These are phyloP conservation scores for Penicillium sp. DNA, from an alignment of 2,329 filamentous ascomycete species.

Conservation along the genomic window DNA sequence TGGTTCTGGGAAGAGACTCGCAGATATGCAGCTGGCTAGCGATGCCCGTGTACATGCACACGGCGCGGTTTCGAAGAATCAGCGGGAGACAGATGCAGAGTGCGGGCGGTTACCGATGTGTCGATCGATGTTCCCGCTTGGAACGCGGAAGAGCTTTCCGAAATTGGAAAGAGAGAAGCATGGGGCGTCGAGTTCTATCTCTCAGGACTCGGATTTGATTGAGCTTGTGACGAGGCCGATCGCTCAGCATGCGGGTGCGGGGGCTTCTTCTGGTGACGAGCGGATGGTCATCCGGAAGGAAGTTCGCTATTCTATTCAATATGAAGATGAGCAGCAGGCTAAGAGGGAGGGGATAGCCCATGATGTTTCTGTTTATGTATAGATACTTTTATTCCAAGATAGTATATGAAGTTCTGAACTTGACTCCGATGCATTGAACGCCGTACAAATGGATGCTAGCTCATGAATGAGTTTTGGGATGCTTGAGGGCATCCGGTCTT, in stretches of 20 bases:
- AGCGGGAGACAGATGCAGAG: not conserved
- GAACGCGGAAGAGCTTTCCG: not conserved
- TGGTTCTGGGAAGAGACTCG: not conserved
- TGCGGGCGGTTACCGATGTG: conserved; percentile 3
- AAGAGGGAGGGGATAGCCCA: conserved; percentile 8
- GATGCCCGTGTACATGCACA: not conserved
- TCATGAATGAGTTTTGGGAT: not conserved
- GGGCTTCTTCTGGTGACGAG: conserved; percentile 13
- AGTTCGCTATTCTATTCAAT: conserved; percentile 33
- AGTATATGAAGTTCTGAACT: not conserved
- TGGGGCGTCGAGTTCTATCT: not conserved
- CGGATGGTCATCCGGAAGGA: conserved; percentile 40
- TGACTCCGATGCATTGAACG: not conserved
- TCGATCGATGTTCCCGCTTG: conserved; percentile 18
- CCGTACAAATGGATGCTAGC: not conserved
- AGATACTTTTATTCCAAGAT: not conserved
- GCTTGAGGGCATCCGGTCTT: conserved; percentile 16
- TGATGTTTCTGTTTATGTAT: conserved; percentile 22
- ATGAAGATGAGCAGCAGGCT: conserved; percentile 23
- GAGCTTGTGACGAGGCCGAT: conserved; percentile 19
- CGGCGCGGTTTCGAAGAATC: not conserved
- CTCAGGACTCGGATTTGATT: conserved; percentile 14
- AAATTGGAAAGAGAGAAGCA: conserved; percentile 5
- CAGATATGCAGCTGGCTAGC: not conserved
- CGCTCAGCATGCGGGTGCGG: conserved; percentile 7